Conservation (phyloP, 495 filamentous ascomycete genomes). For the Tirmania nivea region DNA sequence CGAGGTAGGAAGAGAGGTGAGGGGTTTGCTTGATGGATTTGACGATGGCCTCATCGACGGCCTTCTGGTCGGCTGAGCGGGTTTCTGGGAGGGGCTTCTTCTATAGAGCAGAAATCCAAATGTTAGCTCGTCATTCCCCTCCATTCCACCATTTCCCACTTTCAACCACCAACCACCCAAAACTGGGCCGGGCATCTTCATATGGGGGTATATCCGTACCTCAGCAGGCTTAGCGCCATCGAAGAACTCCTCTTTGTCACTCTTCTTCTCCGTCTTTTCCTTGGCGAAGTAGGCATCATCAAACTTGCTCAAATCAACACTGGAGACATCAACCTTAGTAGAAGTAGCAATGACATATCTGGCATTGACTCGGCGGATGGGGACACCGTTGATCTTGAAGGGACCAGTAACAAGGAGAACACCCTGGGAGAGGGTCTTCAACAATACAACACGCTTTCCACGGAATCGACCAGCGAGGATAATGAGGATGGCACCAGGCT, state of each 20-base stretch:
- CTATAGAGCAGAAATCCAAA: conserved; percentile 29
- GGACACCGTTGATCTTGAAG: conserved; percentile 99
- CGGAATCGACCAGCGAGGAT: conserved; percentile 99
- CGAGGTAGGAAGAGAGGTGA: conserved; percentile 70
- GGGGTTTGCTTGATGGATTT: conserved; percentile 89
- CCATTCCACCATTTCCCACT: neutral
- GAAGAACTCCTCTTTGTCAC: conserved; percentile 92
- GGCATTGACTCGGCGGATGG: conserved; percentile 89
- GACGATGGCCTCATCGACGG: conserved; percentile 81
- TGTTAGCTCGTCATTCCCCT: neutral
- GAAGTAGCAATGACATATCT: conserved; percentile 98
- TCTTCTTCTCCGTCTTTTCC: conserved; percentile 81
- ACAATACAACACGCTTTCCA: conserved; percentile 96
- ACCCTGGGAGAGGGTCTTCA: conserved; percentile 89
- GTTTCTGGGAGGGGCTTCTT: conserved; percentile 83
- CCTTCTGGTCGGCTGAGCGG: conserved; percentile 91
- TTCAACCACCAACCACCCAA: neutral
- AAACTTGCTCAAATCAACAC: conserved; percentile 59
- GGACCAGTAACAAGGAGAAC: conserved; percentile 96
- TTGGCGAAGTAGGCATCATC: conserved; percentile 86
- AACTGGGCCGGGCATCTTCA: conserved; percentile 17
- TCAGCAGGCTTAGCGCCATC: conserved; percentile 90
- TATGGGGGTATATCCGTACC: conserved; percentile 29
- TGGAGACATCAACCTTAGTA: conserved; percentile 62
- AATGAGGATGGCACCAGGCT: conserved; percentile 87